Percentiles rank a stretch among this genome's conserved stretches.
Conservation (phyloP, 176 grass and related monocot species). For the Eremochloa ophiuroides region DNA sequence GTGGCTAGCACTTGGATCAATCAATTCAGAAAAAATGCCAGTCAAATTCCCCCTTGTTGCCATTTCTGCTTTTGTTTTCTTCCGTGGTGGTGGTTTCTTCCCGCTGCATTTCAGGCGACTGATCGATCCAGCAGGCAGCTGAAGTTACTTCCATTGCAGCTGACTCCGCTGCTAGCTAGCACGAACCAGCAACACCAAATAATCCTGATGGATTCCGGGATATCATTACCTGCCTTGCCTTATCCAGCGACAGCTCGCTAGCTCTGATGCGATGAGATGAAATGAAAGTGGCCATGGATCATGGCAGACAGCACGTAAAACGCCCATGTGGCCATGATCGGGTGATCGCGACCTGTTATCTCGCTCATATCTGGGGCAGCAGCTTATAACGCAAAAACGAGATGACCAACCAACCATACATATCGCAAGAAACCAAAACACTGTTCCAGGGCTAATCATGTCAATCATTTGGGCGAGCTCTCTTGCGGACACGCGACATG, state of each 20-base stretch:
- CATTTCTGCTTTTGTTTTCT: neutral
- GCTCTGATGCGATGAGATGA: neutral
- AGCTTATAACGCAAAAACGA: no score
- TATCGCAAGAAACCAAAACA: neutral
- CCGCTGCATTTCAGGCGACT: neutral
- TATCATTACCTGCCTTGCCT: no score
- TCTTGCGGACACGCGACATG: neutral
- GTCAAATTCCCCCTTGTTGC: neutral
- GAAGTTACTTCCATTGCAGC: neutral
- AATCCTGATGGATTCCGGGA: no score
- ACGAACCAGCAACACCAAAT: no score
- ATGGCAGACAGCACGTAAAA: constrained; percentile 34
- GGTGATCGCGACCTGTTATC: constrained; percentile 15
- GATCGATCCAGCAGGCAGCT: neutral
- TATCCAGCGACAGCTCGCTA: neutral
- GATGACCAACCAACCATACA: neutral
- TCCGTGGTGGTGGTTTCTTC: neutral
- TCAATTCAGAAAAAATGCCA: neutral
- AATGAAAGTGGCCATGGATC: constrained; percentile 4
- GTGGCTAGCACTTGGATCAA: neutral
- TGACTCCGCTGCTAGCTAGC: neutral
- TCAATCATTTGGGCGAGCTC: constrained; percentile 11
- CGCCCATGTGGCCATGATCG: constrained; percentile 12
- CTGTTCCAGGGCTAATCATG: constrained; percentile 10
- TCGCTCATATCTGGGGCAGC: neutral